Percentiles rank a stretch among this genome's conserved stretches.
Evolutionary conservation across 108 stramenopile genomes (phyloP).

Genomic region (Cyclotella kingstonii): DNA sequence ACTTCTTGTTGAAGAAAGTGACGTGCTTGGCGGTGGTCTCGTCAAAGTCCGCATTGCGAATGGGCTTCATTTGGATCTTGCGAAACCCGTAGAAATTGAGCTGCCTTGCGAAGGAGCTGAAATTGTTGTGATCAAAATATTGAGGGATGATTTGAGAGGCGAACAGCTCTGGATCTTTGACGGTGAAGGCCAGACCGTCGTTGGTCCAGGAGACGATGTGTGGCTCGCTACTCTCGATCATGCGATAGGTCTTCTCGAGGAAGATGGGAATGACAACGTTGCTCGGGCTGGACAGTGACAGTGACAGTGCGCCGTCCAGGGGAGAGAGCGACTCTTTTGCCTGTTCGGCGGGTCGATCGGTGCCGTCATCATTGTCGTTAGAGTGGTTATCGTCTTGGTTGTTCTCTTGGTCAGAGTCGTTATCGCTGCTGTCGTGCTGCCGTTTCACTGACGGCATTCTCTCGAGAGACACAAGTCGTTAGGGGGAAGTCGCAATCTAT

Average conservation of each 20-base stretch:
- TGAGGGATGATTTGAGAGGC: slow-evolving; percentile 64
- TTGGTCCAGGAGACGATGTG: slow-evolving; percentile 70
- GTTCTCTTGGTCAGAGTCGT: slow-evolving; percentile 3
- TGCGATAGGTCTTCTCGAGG: slow-evolving; percentile 83
- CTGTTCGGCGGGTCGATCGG: no score
- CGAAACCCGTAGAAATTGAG: slow-evolving; percentile 83
- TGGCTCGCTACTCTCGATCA: slow-evolving; percentile 80
- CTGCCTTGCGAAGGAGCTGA: slow-evolving; percentile 45
- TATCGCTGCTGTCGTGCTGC: background rate
- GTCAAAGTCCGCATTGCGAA: slow-evolving; percentile 81
- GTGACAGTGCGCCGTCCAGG: no score
- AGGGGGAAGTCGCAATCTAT: no score
- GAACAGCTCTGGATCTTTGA: slow-evolving; percentile 69
- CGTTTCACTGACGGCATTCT: background rate
- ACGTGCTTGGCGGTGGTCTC: slow-evolving; percentile 78
- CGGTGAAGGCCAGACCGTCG: slow-evolving; percentile 84
- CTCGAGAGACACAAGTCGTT: background rate
- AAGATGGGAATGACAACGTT: slow-evolving; percentile 72
- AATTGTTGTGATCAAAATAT: slow-evolving; percentile 88
- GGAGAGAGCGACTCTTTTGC: no score
- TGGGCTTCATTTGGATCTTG: slow-evolving; percentile 87
- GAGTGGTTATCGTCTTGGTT: slow-evolving; percentile 1
- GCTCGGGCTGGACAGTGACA: background rate
- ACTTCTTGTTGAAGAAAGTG: slow-evolving; percentile 87
- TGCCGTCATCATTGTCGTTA: no score